Base-by-base conservation (phyloP, 73 alveolate genomes). In the Paramecium caudatum region DNA sequence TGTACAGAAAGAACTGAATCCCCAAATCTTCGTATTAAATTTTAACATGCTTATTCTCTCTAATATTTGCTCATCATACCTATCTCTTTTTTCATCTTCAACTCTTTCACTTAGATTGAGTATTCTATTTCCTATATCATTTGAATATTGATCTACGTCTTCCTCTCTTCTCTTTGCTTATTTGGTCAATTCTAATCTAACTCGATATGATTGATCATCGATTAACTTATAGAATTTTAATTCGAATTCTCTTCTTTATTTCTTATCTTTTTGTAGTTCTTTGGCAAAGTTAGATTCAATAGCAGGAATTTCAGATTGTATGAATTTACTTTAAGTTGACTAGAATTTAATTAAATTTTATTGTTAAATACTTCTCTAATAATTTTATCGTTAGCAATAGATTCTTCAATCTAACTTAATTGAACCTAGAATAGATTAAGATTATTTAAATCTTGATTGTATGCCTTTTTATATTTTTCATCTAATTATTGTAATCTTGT, bases 181-280 rank as follows among this genome's bases (percentile, higher is more conserved):
- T 78, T 91, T 91, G 33, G 95, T 92, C 47, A 93, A 41, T 43
- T 95, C 98, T 25, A 93, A 88, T 63, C 87, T 91, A 25, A 95
- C 30, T 23, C 88, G 30, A 61, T 61, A 95, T 3, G 91, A 86
- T 49, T 92, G 46, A 55, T 94, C 96, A 83, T 94, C 98, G 16
- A 93, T 48, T 32, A 91, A 33, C 27, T 91, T 93, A 1, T 82
- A 45, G 1, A 93, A 68, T 61, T 94, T 93, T n/a, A 82, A 85
- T 46, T 94, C 97, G 37, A 84, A 84, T 27, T 86, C 94, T 48
- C 91, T 94, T 12, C 97, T 16, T 30, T 33, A 33, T 30, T 30
- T 0, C 33, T 32, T 32, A 65, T 65, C 83, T 25, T 37, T 32
- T 68, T 68, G 86, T 94, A 90, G 83, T 92, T 92, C 49, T n/a